Evolutionary conservation across 257 asterid species (phyloP).

Genomic region (Cordia subcordata): DNA sequence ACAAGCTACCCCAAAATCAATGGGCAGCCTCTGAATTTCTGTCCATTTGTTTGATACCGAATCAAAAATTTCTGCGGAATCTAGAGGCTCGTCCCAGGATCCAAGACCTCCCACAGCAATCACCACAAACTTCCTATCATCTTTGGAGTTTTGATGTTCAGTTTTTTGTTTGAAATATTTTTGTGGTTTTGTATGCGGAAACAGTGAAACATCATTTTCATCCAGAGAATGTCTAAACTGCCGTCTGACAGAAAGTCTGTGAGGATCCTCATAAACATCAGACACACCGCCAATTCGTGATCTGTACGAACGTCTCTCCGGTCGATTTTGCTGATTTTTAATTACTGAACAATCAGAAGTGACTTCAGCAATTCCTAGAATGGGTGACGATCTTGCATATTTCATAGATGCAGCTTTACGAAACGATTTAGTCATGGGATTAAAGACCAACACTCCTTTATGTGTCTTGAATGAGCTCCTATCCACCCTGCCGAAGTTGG

Average conservation of each 20-base stretch:
- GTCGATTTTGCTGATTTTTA: conserved; percentile 54
- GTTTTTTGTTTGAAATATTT: conserved; percentile 39
- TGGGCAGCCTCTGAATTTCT: conserved; percentile 74
- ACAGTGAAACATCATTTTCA: conserved; percentile 47
- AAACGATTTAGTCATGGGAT: conserved; percentile 74
- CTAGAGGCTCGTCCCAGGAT: conserved; percentile 82
- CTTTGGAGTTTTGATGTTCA: conserved; percentile 33
- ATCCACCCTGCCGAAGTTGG: conserved; percentile 79
- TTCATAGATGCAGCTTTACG: conserved; percentile 81
- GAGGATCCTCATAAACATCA: conserved; percentile 97
- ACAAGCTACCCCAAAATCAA: conserved; percentile 77
- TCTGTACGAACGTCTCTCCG: conserved; percentile 51
- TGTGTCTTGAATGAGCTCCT: conserved; percentile 83
- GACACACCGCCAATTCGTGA: conserved; percentile 65
- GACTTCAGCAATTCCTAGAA: conserved; percentile 72
- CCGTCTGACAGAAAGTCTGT: conserved; percentile 79
- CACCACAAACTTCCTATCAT: conserved; percentile 43
- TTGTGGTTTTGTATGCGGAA: conserved; percentile 33
- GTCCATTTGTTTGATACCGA: conserved; percentile 77
- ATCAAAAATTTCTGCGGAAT: conserved; percentile 84
- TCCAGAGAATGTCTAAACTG: conserved; percentile 58
- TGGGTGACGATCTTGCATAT: conserved; percentile 77
- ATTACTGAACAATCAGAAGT: conserved; percentile 38
- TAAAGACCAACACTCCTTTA: conserved; percentile 69
- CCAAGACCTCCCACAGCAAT: conserved; percentile 95